These are phyloP conservation scores for Elsinoe necatrix DNA, from an alignment of 2,329 filamentous ascomycete genomes.

Conservation along the genomic window DNA sequence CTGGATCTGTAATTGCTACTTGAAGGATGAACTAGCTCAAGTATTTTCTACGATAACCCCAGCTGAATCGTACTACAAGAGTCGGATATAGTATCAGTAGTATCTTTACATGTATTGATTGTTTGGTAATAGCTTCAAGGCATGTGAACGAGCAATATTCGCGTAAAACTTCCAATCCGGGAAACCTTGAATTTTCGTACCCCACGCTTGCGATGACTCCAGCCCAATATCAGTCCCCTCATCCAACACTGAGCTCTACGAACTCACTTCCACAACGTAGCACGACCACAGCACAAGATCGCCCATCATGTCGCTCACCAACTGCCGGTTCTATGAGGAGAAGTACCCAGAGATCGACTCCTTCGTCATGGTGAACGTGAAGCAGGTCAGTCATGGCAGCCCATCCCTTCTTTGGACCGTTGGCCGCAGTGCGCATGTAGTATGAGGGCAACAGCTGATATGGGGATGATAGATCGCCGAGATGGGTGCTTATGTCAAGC, in stretches of 20 bases:
- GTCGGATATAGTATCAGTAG: too few relatives aligned
- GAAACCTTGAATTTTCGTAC: background rate
- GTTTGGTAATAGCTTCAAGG: too few relatives aligned
- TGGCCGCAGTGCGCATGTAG: slow-evolving; percentile 19
- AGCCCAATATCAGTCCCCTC: background rate
- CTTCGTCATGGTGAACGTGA: slow-evolving; percentile 99
- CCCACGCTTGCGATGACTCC: slow-evolving; percentile 4
- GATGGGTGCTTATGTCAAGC: slow-evolving; percentile 99
- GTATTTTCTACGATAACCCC: too few relatives aligned
- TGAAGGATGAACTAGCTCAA: too few relatives aligned
- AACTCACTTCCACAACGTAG: background rate
- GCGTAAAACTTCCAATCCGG: slow-evolving; percentile 7
- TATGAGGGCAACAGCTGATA: background rate
- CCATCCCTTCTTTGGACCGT: background rate
- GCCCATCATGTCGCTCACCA: slow-evolving; percentile 51
- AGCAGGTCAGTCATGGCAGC: slow-evolving; percentile 59
- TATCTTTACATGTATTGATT: too few relatives aligned
- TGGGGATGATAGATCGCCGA: slow-evolving; percentile 68
- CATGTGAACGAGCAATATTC: background rate
- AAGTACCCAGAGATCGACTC: slow-evolving; percentile 97
- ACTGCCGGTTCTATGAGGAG: slow-evolving; percentile 96
- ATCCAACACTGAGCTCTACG: background rate
- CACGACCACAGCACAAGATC: slow-evolving; percentile 5
- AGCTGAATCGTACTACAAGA: too few relatives aligned
- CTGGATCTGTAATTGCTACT: too few relatives aligned